Evolutionary conservation across 257 asterid genomes (phyloP).

Genomic region (Solanum raphanifolium): DNA sequence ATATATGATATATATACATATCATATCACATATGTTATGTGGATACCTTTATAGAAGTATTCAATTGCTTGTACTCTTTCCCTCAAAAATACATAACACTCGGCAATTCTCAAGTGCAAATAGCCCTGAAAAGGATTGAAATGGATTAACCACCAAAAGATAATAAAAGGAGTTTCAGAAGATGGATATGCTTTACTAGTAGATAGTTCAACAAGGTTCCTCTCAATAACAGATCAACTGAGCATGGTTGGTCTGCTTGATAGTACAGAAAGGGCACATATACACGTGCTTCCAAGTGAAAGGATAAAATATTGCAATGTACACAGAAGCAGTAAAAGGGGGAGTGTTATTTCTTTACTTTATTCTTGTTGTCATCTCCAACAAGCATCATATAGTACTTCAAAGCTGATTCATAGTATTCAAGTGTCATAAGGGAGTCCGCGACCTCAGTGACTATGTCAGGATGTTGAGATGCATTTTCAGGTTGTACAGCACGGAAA

Average conservation of each 20-base stretch:
- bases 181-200: neutral
- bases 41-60: constrained; percentile 50
- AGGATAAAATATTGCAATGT: neutral
- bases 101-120: constrained; percentile 52
- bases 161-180: neutral
- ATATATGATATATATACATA: neutral
- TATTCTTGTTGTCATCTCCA: constrained; percentile 29
- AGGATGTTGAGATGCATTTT: constrained; percentile 28
- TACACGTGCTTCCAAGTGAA: neutral
- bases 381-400: constrained; percentile 59
- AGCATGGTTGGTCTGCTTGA: neutral
- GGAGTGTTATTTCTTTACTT: constrained; percentile 17
- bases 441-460: constrained; percentile 50
- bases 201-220: neutral
- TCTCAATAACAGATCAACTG: neutral
- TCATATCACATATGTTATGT: neutral
- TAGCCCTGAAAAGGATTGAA: constrained; percentile 41
- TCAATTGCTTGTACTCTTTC: constrained; percentile 39
- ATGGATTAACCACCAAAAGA: constrained; percentile 1
- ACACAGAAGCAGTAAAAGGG: neutral
- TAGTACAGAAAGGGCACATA: neutral
- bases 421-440: constrained; percentile 47
- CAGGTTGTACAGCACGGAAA: constrained; percentile 33
- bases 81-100: constrained; percentile 43
- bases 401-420: constrained; percentile 43